Evolutionary conservation across 2,329 filamentous ascomycete genomes (phyloP).

Genomic region (Aspergillus novoparasiticus): DNA sequence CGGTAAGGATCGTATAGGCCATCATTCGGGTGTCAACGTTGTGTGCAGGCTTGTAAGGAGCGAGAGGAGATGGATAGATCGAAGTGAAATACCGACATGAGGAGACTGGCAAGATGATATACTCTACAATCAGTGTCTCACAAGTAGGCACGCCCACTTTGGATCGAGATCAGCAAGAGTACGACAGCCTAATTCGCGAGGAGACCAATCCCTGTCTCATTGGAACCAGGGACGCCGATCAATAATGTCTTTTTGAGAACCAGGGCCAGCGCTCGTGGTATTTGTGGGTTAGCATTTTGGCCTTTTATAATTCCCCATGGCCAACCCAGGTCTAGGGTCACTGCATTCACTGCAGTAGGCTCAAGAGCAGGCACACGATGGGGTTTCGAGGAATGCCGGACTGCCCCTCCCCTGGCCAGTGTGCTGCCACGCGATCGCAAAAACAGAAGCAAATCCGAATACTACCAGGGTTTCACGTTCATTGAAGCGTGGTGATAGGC

Average conservation of each 20-base stretch:
- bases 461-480: conserved; percentile 9
- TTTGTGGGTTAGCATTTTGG: background rate
- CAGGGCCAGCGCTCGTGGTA: background rate
- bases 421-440: conserved; percentile 18
- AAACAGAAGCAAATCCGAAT: conserved; percentile 25
- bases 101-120: conserved; percentile 12
- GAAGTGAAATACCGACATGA: conserved; percentile 4
- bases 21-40: conserved; percentile 9
- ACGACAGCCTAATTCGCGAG: conserved; percentile 2
- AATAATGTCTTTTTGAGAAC: background rate
- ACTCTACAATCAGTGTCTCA: background rate
- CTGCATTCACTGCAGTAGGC: background rate
- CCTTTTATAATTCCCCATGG: background rate
- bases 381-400: conserved; percentile 9
- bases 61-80: background rate
- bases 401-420: conserved; percentile 9
- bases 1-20: conserved; percentile 9
- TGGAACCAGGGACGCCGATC: conserved; percentile 6
- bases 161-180: background rate
- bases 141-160: background rate
- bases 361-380: background rate
- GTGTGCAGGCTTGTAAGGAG: background rate
- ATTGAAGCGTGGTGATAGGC: conserved; percentile 21
- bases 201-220: background rate
- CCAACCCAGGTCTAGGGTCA: background rate